phyloP scores from a whole-genome alignment of 2,329 filamentous ascomycete genomes.

The Beauveria rudraprayagi region DNA sequence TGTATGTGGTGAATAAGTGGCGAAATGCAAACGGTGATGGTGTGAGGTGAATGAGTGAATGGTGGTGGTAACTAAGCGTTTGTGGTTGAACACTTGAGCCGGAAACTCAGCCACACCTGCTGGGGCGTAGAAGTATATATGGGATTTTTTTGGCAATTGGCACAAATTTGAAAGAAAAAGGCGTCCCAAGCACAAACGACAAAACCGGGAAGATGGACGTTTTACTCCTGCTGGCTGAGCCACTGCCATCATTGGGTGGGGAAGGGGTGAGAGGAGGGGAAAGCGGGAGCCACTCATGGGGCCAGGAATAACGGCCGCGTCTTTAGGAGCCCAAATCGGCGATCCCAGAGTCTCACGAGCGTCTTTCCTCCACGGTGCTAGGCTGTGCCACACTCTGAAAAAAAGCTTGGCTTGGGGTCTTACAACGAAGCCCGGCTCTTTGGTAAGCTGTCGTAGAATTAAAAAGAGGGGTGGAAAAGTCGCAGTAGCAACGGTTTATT shows the following conservation, averaged over 20 bases:
- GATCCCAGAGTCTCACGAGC: not conserved
- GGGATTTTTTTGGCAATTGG: slow-evolving; percentile 3
- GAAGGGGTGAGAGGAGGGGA: not conserved
- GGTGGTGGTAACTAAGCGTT: not conserved
- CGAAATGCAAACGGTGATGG: not conserved
- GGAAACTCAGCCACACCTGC: not conserved
- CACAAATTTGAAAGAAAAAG: not conserved
- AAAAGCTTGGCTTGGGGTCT: not conserved
- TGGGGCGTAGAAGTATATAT: slow-evolving; percentile 6
- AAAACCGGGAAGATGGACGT: slow-evolving; percentile 2
- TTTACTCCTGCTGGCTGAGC: slow-evolving; percentile 1
- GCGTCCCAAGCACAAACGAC: not conserved
- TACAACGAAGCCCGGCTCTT: too few relatives aligned
- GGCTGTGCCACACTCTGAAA: not conserved
- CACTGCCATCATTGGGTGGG: not conserved
- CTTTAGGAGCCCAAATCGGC: not conserved
- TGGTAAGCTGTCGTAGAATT: too few relatives aligned
- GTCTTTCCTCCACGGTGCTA: not conserved
- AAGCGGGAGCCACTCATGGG: not conserved
- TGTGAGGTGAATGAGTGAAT: not conserved
- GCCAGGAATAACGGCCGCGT: not conserved
- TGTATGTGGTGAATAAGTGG: not conserved
- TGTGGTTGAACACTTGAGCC: not conserved
- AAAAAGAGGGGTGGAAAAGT: too few relatives aligned
- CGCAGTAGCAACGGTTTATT: too few relatives aligned